A percentile compares a stretch with the other conserved stretches of the same genome.
phyloP scores from a whole-genome alignment of 352 stramenopile genomes.

The Phytophthora pini region DNA sequence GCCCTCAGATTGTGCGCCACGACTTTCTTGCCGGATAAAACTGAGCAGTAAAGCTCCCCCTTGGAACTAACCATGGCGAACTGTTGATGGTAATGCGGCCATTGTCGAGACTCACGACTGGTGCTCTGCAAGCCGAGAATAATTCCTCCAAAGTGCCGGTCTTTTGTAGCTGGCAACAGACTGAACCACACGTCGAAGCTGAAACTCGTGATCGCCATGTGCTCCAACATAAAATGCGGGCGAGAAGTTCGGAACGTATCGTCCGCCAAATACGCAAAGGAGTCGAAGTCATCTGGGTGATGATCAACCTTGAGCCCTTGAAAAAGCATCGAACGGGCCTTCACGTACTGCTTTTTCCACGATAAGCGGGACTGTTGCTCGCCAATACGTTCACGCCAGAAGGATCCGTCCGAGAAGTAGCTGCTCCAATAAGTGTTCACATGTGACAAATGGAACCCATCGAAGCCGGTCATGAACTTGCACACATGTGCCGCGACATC shows the following conservation, averaged over 20 bases:
- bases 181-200: conserved; percentile 23
- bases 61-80: conserved; percentile 31
- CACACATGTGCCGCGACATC: conserved; percentile 24
- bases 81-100: conserved; percentile 34
- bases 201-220: conserved; percentile 9
- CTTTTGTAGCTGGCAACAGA: conserved; percentile 2
- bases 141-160: conserved; percentile 9
- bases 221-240: conserved; percentile 4
- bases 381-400: conserved; percentile 9
- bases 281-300: background rate
- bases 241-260: background rate
- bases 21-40: conserved; percentile 20
- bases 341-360: conserved; percentile 14
- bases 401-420: conserved; percentile 4
- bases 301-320: background rate
- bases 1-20: conserved; percentile 23
- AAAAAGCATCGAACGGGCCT: conserved; percentile 18
- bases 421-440: conserved; percentile 12
- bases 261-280: conserved; percentile 4
- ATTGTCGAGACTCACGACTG: background rate
- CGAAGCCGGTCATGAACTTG: conserved; percentile 34
- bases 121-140: conserved; percentile 9
- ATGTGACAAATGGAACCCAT: conserved; percentile 5
- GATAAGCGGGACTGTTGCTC: background rate
- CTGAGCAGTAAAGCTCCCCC: conserved; percentile 35